Conservation (phyloP, 257 asterid genomes). For the Ligustrum vulgare region DNA sequence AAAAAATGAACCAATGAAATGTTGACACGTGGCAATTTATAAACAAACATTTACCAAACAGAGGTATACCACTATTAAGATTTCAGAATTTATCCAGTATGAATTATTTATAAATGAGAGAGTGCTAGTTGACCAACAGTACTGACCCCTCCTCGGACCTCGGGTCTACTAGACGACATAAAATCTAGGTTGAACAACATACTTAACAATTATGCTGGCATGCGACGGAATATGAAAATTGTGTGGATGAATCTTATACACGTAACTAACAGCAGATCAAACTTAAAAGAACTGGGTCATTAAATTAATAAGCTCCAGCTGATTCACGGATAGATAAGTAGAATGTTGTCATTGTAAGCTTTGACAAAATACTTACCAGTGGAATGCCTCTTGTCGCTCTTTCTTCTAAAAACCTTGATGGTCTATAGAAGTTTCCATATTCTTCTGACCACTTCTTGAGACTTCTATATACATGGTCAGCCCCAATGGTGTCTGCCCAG, state of each 20-base stretch:
- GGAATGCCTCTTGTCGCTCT: constrained; percentile 86
- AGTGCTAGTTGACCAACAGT: background rate
- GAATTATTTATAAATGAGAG: background rate
- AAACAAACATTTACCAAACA: no score
- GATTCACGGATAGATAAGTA: background rate
- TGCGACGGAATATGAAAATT: background rate
- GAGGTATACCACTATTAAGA: background rate
- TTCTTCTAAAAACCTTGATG: constrained; percentile 80
- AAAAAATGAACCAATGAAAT: no score
- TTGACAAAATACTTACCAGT: constrained; percentile 58
- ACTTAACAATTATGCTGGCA: background rate
- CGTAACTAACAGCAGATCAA: background rate
- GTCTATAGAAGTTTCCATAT: constrained; percentile 77
- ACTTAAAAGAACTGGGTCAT: background rate
- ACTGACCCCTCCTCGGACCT: background rate
- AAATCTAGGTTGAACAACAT: background rate
- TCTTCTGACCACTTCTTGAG: constrained; percentile 72
- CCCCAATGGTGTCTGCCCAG: constrained; percentile 97
- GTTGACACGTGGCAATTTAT: no score
- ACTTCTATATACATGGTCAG: constrained; percentile 63
- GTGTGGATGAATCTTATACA: background rate
- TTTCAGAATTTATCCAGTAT: background rate
- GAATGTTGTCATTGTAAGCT: constrained; percentile 5
- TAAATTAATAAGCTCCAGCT: background rate
- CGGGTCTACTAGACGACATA: background rate